Conservation (phyloP, 2,329 filamentous ascomycete genomes). For the Beauveria asiatica region DNA sequence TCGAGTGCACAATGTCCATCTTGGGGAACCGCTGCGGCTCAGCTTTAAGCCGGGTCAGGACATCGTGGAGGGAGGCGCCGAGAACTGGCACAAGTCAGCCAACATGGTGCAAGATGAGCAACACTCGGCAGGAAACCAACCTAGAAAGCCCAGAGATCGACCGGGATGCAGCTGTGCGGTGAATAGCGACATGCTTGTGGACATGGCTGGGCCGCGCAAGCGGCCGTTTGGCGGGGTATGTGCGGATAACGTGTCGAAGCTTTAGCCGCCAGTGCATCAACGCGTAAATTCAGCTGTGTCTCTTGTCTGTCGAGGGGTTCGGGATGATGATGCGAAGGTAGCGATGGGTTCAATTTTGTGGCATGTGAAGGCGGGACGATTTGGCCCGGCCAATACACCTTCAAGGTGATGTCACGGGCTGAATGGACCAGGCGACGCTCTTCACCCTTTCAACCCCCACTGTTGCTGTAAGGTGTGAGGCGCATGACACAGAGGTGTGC, state of each 20-base stretch:
- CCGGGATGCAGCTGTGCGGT: constrained; percentile 58
- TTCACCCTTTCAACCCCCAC: neutral
- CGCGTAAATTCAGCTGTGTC: neutral
- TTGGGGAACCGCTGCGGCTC: constrained; percentile 76
- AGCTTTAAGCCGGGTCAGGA: constrained; percentile 78
- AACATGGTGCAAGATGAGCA: neutral
- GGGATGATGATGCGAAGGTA: neutral
- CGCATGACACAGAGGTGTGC: neutral
- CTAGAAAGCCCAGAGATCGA: constrained; percentile 54
- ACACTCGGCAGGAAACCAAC: constrained; percentile 19
- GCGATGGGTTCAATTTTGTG: neutral
- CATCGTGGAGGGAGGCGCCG: constrained; percentile 83
- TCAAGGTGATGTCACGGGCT: neutral
- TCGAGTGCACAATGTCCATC: constrained; percentile 74
- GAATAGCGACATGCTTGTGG: constrained; percentile 38
- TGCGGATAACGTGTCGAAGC: neutral
- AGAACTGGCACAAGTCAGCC: constrained; percentile 48
- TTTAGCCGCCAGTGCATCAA: neutral
- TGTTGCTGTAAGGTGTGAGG: too few relatives aligned
- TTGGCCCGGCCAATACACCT: neutral
- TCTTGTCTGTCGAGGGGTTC: neutral
- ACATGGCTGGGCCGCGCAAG: neutral
- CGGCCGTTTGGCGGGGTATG: constrained; percentile 2
- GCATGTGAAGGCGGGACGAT: neutral
- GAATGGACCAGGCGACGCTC: constrained; percentile 1